Percentiles rank a stretch among this genome's conserved stretches.
phyloP scores from a whole-genome alignment of 192 early-diverging fungal genomes.

The Chytriomyces sp. region DNA sequence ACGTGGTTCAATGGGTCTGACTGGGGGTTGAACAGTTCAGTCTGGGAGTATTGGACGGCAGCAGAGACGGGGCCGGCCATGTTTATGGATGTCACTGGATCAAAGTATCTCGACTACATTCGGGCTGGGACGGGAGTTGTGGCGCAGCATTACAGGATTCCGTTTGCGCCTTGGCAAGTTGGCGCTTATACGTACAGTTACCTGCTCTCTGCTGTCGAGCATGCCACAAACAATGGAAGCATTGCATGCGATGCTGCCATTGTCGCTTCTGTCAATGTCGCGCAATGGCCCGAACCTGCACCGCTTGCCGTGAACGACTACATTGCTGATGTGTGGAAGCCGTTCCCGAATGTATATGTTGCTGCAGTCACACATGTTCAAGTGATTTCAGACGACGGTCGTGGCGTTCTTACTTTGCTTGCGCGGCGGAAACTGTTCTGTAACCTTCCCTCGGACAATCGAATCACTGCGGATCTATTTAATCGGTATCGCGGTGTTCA shows the following conservation, averaged over 20 bases:
- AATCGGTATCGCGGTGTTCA: neutral
- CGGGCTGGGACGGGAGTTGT: neutral
- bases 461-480: neutral
- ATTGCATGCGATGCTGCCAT: neutral
- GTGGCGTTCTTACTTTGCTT: neutral
- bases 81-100: neutral
- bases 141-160: neutral
- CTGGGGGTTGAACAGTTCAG: neutral
- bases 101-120: neutral
- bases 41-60: neutral
- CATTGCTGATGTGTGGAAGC: neutral
- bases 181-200: neutral
- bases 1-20: neutral
- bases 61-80: neutral
- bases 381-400: neutral
- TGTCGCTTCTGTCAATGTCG: neutral
- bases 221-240: neutral
- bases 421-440: neutral
- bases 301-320: neutral
- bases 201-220: neutral
- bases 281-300: neutral
- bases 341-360: neutral
- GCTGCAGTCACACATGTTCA: neutral
- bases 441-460: neutral
- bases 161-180: neutral